phyloP scores from a whole-genome alignment of 768 basidiomycete species.

The Russula dissimulans region DNA sequence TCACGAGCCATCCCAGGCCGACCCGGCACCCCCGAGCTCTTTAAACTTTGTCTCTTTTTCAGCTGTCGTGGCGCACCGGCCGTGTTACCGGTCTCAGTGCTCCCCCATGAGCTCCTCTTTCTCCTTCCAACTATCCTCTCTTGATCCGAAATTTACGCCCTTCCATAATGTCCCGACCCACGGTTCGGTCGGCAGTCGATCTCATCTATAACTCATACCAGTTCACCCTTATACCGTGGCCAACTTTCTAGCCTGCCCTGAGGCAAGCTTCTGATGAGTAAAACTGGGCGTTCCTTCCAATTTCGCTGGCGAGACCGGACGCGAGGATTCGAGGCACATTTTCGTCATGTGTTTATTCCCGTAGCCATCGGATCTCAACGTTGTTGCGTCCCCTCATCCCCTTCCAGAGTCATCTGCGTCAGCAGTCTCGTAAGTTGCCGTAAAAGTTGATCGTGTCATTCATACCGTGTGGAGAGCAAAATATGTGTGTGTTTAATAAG shows the following conservation, averaged over 20 bases:
- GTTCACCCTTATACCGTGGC: background rate
- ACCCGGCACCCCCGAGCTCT: no score
- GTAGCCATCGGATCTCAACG: background rate
- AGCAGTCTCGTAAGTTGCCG: background rate
- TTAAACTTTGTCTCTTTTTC: background rate
- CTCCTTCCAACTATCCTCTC: no score
- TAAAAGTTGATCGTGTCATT: background rate
- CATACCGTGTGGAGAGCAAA: background rate
- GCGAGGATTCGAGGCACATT: background rate
- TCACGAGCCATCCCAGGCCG: no score
- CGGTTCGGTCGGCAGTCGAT: no score
- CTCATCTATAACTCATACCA: no score
- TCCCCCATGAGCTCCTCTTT: no score
- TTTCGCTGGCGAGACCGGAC: background rate
- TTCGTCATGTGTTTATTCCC: background rate
- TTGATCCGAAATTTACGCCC: conserved; percentile 9
- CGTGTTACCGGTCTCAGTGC: background rate
- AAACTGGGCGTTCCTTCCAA: no score
- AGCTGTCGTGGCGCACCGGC: background rate
- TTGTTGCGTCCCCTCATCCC: background rate
- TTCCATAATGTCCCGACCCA: background rate
- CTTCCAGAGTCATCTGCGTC: background rate
- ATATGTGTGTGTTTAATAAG: background rate
- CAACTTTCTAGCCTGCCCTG: background rate
- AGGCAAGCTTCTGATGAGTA: no score